Evolutionary conservation across 148 eudicot species (phyloP), one percentile per base, ranked within the genome.

Genomic region (Euryodendron excelsum): DNA sequence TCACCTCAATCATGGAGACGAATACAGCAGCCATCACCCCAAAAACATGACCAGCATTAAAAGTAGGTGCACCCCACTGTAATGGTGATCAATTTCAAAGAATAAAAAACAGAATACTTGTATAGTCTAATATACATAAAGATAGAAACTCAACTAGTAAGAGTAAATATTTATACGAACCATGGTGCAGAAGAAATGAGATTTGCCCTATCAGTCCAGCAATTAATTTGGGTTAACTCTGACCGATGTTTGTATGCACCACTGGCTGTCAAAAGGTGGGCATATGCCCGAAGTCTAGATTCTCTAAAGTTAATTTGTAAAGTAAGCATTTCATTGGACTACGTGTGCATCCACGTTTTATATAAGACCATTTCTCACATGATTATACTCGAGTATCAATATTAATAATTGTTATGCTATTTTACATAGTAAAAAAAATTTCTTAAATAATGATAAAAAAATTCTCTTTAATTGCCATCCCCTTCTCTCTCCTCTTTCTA

Each of bases 21-120:
- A 96, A 73, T 25, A 92, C 98, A 73, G 99, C 99, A 45, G 99
- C 92, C 99, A 96, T 96, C 99, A 93, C 93, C 72, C 91, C 99
- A 62, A 96, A 92, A 73, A 93, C 92, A 88, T 96, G 99, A 65
- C 95, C 98, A 37, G 98, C 97, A 77, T 89, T 82, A 63, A 96
- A 96, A 72, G 97, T 90, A 82, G 99, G 99, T 47, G 97, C 98
- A 65, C 99, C 99, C 99, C 99, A 96, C 74, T 96, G 99, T 73
- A 96, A 89, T 72, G 8, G 47, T 18, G 34, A 23, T n/a, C 69
- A 69, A 56, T 21, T 28, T 20, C 3, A 65, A 20, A 23, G 1
- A 27, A 2, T 53, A 0, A 15, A 6, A 21, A 50, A 48, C 3
- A 12, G 18, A 69, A n/a, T n/a, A n/a, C n/a, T n/a, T n/a, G n/a